Percentiles rank a stretch among this genome's conserved stretches.
These are phyloP conservation scores for Cavenderia fasciculata DNA, from an alignment of 78 protist species.

Conservation along the genomic window DNA sequence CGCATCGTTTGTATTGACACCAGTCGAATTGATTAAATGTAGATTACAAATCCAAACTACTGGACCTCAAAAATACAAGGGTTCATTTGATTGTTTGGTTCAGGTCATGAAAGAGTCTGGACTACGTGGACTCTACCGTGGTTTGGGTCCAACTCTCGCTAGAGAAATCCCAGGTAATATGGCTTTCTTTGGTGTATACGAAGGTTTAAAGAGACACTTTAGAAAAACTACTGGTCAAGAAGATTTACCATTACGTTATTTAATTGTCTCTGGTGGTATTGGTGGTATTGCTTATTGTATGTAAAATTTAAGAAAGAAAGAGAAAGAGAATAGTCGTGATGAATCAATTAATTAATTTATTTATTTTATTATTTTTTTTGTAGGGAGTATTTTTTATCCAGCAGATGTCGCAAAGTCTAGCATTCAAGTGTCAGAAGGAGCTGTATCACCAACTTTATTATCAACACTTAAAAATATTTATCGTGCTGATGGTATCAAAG, in stretches of 20 bases:
- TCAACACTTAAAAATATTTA: not conserved
- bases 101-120: slow-evolving; percentile 31
- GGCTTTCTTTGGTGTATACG: slow-evolving; percentile 54
- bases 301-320: not conserved
- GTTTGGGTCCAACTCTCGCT: slow-evolving; percentile 54
- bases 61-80: slow-evolving; percentile 35
- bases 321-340: too few species aligned
- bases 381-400: slow-evolving; percentile 48
- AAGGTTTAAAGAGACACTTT: slow-evolving; percentile 39
- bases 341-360: not conserved
- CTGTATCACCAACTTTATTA: slow-evolving; percentile 2
- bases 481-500: slow-evolving; percentile 6
- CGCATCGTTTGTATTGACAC: slow-evolving; percentile 37
- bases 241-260: not conserved
- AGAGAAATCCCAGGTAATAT: slow-evolving; percentile 61
- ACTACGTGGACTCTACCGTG: slow-evolving; percentile 53
- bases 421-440: slow-evolving; percentile 33
- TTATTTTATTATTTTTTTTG: not conserved
- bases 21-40: slow-evolving; percentile 67
- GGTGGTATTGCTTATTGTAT: slow-evolving; percentile 68
- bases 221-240: not conserved
- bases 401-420: slow-evolving; percentile 51
- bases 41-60: slow-evolving; percentile 62
- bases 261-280: slow-evolving; percentile 47
- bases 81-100: slow-evolving; percentile 37